A percentile compares a stretch with the other conserved stretches of the same genome.
These are phyloP conservation scores for Rhododendron ferrugineum DNA, from an alignment of 148 eudicot genomes.

Conservation along the genomic window DNA sequence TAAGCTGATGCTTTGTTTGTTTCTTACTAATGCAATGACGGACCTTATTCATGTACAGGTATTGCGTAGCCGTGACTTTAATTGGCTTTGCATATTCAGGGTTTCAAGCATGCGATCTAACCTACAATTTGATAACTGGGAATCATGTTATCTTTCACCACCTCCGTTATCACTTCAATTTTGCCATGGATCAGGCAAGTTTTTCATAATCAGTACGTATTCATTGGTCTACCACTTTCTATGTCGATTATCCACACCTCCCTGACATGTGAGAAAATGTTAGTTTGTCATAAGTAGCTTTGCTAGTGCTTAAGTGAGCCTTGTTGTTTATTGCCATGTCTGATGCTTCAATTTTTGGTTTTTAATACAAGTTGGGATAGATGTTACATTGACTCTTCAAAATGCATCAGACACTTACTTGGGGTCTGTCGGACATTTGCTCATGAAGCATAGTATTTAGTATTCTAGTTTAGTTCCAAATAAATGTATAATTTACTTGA, in stretches of 20 bases:
- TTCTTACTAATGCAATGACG: background rate
- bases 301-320: background rate
- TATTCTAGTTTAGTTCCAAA: background rate
- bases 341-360: background rate
- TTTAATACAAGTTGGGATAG: background rate
- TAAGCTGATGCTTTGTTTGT: background rate
- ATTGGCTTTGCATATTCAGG: slow-evolving; percentile 70
- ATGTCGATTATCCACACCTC: background rate
- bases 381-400: background rate
- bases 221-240: background rate
- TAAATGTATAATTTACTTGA: background rate
- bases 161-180: slow-evolving; percentile 57
- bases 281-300: background rate
- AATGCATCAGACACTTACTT: background rate
- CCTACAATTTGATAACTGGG: slow-evolving; percentile 34
- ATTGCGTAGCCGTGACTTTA: slow-evolving; percentile 52
- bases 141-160: slow-evolving; percentile 47
- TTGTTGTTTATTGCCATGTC: background rate
- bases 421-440: background rate
- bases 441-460: background rate
- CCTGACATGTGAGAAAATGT: background rate
- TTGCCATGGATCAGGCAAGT: slow-evolving; percentile 89
- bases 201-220: background rate
- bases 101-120: slow-evolving; percentile 58
- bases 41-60: slow-evolving; percentile 44